Conservation (phyloP, 768 basidiomycete species). For the Mycena filopes region DNA sequence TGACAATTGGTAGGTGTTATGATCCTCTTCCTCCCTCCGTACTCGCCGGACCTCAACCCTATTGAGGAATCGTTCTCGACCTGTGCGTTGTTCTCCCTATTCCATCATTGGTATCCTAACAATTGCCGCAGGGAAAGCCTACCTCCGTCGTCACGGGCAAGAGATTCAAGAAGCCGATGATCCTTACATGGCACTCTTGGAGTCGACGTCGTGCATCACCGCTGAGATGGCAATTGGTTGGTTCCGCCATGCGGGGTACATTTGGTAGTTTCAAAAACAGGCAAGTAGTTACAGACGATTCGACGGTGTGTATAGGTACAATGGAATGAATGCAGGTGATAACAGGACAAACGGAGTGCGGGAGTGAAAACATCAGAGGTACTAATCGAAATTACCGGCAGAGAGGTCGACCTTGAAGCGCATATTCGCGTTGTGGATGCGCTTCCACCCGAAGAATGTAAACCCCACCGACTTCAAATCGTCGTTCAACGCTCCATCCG, state of each 20-base stretch:
- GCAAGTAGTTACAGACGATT: too few relatives aligned
- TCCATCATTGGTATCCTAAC: background rate
- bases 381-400: background rate
- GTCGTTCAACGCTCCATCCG: background rate
- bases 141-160: background rate
- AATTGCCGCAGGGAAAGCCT: background rate
- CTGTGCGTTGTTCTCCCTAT: background rate
- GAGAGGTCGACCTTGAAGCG: background rate
- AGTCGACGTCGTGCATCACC: constrained; percentile 1
- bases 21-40: constrained; percentile 3
- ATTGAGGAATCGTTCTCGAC: constrained; percentile 8
- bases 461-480: background rate
- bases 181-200: background rate
- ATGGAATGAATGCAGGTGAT: background rate
- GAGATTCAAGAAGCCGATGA: background rate
- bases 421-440: background rate
- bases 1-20: background rate
- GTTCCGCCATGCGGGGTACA: constrained; percentile 5
- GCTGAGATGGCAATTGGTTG: background rate
- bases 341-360: background rate
- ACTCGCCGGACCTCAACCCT: constrained; percentile 3
- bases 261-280: background rate
- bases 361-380: background rate
- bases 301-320: too few relatives aligned
- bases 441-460: background rate